Evolutionary conservation across 805 yeast genomes (phyloP), one percentile per base, ranked within the genome.

Genomic region (Candida xyloterini): DNA sequence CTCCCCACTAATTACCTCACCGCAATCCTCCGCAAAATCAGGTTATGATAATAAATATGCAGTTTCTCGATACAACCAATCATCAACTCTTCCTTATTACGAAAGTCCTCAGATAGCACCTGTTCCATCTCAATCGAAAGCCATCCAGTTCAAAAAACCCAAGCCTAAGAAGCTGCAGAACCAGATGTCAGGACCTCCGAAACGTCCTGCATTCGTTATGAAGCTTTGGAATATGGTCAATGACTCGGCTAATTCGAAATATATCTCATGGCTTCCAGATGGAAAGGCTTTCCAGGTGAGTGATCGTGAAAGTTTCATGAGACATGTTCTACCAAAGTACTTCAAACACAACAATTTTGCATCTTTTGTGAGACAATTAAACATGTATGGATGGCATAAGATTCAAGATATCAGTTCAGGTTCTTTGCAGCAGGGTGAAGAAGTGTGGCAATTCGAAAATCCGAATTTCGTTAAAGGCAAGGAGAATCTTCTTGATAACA

Each of bases 331-430:
- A 46, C 99, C 99, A 5, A 81, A 81, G 56, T 93, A 88, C 66
- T 93, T 90, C 71, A 93, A 93, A 62, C 99, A 93, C 65, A 83
- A 86, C 45, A 91, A 93, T 60, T 90, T 93, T 65, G 95, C 98
- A 15, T 81, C 93, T 23, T 93, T 93, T 71, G 98, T 93, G 11
- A 78, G 99, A 46, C 99, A 91, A 60, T 71, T 91, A 55, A 91
- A 91, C 65, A 91, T 93, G 99, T 93, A 93, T 60, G 99, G 99
- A 9, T 93, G 97, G 96, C 98, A 90, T 67, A 93, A 93, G 64
- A 93, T 93, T 4, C 99, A 93, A 63, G 98, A 93, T 63, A 79
- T 90, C 15, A 84, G 67, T 42, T 74, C 84, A 18, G 97, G 95
- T 2, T 74, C 90, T 4, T 64, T 80, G 43, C 71, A 74, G 40